These are phyloP conservation scores for Selaginella moellendorffii DNA, from an alignment of 75 land plant species.

Conservation along the genomic window DNA sequence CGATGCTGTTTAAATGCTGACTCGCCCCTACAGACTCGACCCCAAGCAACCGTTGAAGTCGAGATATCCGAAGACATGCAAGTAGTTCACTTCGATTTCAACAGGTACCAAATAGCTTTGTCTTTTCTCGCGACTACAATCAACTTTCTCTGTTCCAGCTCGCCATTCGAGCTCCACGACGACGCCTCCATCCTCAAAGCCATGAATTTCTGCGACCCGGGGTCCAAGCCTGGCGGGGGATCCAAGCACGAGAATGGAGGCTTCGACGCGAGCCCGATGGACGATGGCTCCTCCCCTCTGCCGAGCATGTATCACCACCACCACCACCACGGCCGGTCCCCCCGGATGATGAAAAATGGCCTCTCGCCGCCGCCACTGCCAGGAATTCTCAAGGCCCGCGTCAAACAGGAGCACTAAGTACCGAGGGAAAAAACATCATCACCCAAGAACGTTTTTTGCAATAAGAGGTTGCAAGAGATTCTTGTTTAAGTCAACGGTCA, in stretches of 20 bases:
- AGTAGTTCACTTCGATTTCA: conserved; percentile 29
- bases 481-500: too few relatives aligned
- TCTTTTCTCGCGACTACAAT: not conserved
- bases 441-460: too few relatives aligned
- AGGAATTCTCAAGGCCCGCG: conserved; percentile 81
- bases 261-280: conserved; percentile 9
- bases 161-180: conserved; percentile 96
- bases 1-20: not conserved
- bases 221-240: too few relatives aligned
- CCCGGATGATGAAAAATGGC: not conserved
- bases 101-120: conserved; percentile 13
- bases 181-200: conserved; percentile 89
- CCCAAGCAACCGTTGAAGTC: conserved; percentile 28
- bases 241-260: not conserved
- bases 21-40: conserved; percentile 17
- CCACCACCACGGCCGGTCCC: not conserved
- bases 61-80: conserved; percentile 34
- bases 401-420: conserved; percentile 52
- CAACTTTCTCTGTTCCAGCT: conserved; percentile 40
- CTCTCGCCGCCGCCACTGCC: conserved; percentile 47
- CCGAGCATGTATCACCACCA: conserved; percentile 4
- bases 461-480: too few relatives aligned
- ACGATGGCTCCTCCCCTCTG: conserved; percentile 15
- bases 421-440: too few relatives aligned
- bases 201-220: conserved; percentile 54